These are phyloP conservation scores for Jatropha podagrica DNA, from an alignment of 441 rosid genomes.

Conservation along the genomic window DNA sequence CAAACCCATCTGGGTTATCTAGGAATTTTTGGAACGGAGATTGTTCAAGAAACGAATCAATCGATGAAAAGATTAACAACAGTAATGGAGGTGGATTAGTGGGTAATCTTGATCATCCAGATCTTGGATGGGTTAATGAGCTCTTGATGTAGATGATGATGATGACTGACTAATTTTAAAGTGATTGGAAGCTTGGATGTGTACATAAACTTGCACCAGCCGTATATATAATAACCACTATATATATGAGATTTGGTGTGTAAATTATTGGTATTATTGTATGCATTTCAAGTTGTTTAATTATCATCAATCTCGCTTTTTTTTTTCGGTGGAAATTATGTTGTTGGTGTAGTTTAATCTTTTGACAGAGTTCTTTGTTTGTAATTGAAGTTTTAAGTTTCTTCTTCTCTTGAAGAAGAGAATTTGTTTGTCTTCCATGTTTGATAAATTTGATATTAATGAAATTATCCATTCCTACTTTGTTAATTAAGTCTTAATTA, in stretches of 20 bases:
- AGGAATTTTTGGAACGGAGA: slow-evolving; percentile 20
- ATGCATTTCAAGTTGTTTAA: background rate
- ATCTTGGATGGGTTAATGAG: slow-evolving; percentile 91
- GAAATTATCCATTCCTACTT: too few species aligned
- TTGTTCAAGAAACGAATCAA: slow-evolving; percentile 19
- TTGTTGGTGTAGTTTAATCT: background rate
- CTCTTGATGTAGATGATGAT: slow-evolving; percentile 47
- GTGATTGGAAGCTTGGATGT: slow-evolving; percentile 2
- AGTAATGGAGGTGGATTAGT: slow-evolving; percentile 22
- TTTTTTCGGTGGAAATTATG: background rate
- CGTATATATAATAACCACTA: slow-evolving; percentile 25
- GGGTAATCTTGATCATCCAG: slow-evolving; percentile 51
- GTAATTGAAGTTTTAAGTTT: background rate
- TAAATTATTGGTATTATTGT: slow-evolving; percentile 23
- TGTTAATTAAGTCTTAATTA: too few species aligned
- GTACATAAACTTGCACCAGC: slow-evolving; percentile 31
- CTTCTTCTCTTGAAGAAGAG: too few species aligned
- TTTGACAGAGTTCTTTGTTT: background rate
- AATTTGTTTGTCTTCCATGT: too few species aligned
- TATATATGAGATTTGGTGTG: slow-evolving; percentile 36
- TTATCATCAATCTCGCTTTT: background rate
- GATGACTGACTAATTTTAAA: background rate
- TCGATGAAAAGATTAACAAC: background rate
- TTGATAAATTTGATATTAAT: too few species aligned
- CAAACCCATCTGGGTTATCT: slow-evolving; percentile 23